These are phyloP conservation scores for Stromatinia cepivora DNA, from an alignment of 2,329 filamentous ascomycete species.

Conservation along the genomic window DNA sequence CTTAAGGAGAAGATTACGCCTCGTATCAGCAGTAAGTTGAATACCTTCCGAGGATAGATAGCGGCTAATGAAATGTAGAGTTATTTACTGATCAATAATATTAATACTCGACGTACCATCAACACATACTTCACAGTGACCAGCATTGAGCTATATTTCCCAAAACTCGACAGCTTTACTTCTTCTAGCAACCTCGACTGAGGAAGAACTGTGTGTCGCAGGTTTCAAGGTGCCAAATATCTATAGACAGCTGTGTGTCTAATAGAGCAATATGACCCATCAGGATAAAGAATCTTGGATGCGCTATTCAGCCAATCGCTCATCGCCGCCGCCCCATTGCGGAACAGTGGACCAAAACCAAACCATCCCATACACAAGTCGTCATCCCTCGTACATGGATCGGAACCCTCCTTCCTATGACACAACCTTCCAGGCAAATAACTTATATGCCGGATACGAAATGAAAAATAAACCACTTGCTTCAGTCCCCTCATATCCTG, in stretches of 20 bases:
- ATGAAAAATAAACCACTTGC: neutral
- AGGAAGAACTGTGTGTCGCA: neutral
- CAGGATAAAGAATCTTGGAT: neutral
- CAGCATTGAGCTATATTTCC: neutral
- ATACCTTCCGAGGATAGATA: neutral
- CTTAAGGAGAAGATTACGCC: neutral
- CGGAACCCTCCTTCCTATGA: neutral
- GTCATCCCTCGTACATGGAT: neutral
- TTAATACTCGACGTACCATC: neutral
- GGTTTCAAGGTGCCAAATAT: neutral
- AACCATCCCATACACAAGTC: neutral
- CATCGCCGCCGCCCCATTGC: neutral
- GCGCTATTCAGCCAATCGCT: neutral
- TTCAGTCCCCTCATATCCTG: neutral
- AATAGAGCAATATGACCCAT: neutral
- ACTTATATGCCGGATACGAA: neutral
- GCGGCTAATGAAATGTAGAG: neutral
- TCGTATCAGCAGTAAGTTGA: neutral
- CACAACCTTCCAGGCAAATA: neutral
- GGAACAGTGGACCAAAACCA: neutral
- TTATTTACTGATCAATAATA: neutral
- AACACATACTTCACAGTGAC: neutral
- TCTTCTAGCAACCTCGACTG: neutral
- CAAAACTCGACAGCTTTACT: neutral
- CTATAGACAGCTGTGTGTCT: neutral